Evolutionary conservation across 2,329 filamentous ascomycete genomes (phyloP).

Genomic region (Thelonectria discophora): DNA sequence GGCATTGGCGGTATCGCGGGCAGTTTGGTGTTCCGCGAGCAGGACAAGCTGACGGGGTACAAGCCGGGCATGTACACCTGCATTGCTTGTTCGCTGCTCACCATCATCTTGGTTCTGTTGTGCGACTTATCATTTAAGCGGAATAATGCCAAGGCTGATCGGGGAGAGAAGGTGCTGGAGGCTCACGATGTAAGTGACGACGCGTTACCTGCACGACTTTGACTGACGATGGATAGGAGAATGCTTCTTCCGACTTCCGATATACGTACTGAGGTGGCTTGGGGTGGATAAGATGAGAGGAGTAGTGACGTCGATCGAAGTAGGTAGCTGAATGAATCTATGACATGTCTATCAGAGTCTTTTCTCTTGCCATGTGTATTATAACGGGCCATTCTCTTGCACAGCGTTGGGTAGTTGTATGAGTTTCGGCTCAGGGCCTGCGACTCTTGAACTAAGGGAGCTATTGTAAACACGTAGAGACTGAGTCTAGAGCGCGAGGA

Average conservation of each 20-base stretch:
- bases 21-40: conserved; percentile 72
- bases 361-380: too few relatives aligned
- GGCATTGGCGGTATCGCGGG: conserved; percentile 83
- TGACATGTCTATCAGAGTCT: too few relatives aligned
- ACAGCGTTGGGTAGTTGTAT: too few relatives aligned
- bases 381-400: too few relatives aligned
- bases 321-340: not conserved
- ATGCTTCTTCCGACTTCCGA: conserved; percentile 44
- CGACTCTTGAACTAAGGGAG: too few relatives aligned
- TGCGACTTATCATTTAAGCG: conserved; percentile 53
- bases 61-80: conserved; percentile 64
- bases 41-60: conserved; percentile 63
- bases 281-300: not conserved
- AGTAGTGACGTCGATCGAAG: not conserved
- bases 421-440: too few relatives aligned
- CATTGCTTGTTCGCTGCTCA: conserved; percentile 59
- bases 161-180: conserved; percentile 62
- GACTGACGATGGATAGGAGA: conserved; percentile 37
- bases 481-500: too few relatives aligned
- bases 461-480: too few relatives aligned
- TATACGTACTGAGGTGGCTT: conserved; percentile 45
- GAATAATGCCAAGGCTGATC: conserved; percentile 61
- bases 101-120: conserved; percentile 54
- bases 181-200: conserved; percentile 55
- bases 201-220: conserved; percentile 6